A percentile compares a stretch with the other conserved stretches of the same genome.
phyloP scores from a whole-genome alignment of 257 asterid genomes.

The Catharanthus roseus region DNA sequence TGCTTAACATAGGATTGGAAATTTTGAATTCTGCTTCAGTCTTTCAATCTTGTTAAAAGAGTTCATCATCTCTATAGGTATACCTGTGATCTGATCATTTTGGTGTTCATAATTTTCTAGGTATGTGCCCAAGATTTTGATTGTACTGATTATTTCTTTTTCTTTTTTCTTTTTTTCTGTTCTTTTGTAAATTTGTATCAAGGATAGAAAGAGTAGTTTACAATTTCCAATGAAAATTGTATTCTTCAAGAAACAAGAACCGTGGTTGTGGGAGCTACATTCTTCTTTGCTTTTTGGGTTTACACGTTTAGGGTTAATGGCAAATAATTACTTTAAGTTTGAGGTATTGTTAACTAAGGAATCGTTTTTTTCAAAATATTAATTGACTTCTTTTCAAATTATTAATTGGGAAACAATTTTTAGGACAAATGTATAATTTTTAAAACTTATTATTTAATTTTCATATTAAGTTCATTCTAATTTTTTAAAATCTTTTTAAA shows the following conservation, averaged over 20 bases:
- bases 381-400: too few relatives aligned
- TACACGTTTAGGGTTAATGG: neutral
- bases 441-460: too few relatives aligned
- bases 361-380: too few relatives aligned
- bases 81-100: neutral
- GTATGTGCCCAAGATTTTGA: neutral
- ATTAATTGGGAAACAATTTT: too few relatives aligned
- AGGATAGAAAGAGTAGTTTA: neutral
- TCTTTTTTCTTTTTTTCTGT: neutral
- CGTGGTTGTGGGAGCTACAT: neutral
- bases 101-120: neutral
- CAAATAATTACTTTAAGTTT: too few relatives aligned
- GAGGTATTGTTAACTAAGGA: too few relatives aligned
- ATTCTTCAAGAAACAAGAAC: neutral
- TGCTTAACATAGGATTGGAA: constrained; percentile 26
- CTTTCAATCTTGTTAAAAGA: constrained; percentile 1
- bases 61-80: constrained; percentile 6
- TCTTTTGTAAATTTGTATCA: neutral
- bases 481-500: too few relatives aligned
- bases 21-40: constrained; percentile 11
- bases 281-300: neutral
- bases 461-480: too few relatives aligned
- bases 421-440: too few relatives aligned
- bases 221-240: neutral
- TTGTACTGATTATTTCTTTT: neutral